These are phyloP conservation scores for Mytilinidion resinicola DNA, from an alignment of 495 filamentous ascomycete species.

Conservation along the genomic window DNA sequence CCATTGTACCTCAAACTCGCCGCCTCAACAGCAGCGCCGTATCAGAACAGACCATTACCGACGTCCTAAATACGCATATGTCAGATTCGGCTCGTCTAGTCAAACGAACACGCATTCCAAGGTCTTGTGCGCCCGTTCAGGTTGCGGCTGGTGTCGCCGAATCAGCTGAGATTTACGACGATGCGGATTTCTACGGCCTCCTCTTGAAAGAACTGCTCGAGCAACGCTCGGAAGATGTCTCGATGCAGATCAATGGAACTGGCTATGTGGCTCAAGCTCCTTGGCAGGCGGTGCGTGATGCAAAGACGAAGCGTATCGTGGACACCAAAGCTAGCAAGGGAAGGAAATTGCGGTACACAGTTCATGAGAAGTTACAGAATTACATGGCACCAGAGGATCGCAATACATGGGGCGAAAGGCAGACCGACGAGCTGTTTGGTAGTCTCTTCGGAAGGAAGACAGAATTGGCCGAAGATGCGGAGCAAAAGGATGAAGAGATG, in stretches of 20 bases:
- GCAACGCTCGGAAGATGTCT: slow-evolving; percentile 55
- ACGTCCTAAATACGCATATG: slow-evolving; percentile 69
- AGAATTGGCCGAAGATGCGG: slow-evolving; percentile 62
- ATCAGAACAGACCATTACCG: slow-evolving; percentile 56
- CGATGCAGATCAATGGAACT: slow-evolving; percentile 39
- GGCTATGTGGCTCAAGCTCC: slow-evolving; percentile 37
- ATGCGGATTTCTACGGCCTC: slow-evolving; percentile 87
- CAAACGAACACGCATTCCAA: slow-evolving; percentile 56
- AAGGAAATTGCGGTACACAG: slow-evolving; percentile 82
- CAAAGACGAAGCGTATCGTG: slow-evolving; percentile 72
- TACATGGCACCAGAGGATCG: slow-evolving; percentile 94
- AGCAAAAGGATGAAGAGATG: slow-evolving; percentile 43
- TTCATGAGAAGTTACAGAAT: slow-evolving; percentile 95
- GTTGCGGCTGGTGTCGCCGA: slow-evolving; percentile 47
- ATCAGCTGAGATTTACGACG: slow-evolving; percentile 63
- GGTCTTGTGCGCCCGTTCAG: slow-evolving; percentile 68
- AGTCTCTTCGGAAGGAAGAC: slow-evolving; percentile 78
- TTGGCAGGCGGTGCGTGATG: slow-evolving; percentile 62
- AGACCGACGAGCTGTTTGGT: slow-evolving; percentile 81
- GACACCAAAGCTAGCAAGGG: slow-evolving; percentile 96
- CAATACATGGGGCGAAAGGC: slow-evolving; percentile 65
- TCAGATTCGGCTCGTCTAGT: slow-evolving; percentile 59
- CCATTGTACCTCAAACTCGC: slow-evolving; percentile 38
- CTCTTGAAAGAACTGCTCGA: slow-evolving; percentile 88
- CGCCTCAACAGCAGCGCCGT: slow-evolving; percentile 33